A percentile compares a stretch with the other conserved stretches of the same genome.
Evolutionary conservation across 352 stramenopile species (phyloP).

Genomic region (Pythium monospermum): DNA sequence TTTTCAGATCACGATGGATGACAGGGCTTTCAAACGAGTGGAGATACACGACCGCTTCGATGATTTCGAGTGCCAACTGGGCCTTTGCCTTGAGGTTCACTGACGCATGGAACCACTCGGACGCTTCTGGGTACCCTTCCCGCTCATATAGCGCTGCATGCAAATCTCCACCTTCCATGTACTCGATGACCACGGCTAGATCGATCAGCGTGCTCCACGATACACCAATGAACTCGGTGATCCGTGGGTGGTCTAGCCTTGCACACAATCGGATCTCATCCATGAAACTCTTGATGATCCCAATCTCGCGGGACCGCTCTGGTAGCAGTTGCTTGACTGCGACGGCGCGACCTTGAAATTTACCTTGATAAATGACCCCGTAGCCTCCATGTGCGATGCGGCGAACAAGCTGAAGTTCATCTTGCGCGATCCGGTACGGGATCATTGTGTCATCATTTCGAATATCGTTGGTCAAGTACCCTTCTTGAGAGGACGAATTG

Average conservation of each 20-base stretch:
- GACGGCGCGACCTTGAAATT: neutral
- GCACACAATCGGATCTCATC: conserved; percentile 28
- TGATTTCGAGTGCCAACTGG: conserved; percentile 12
- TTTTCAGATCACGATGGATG: conserved; percentile 27
- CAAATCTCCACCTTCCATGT: conserved; percentile 20
- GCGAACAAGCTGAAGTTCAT: neutral
- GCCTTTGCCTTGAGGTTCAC: conserved; percentile 8
- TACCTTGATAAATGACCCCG: conserved; percentile 3
- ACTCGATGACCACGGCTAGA: conserved; percentile 24
- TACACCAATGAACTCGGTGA: conserved; percentile 24
- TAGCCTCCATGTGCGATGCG: conserved; percentile 8
- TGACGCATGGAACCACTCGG: conserved; percentile 3
- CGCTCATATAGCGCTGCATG: conserved; percentile 3
- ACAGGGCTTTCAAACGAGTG: conserved; percentile 23
- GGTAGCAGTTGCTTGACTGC: conserved; percentile 6
- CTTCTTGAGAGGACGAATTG: too few species aligned
- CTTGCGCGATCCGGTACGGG: neutral
- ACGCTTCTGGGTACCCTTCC: neutral
- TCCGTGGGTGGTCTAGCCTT: conserved; percentile 23
- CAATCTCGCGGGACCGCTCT: conserved; percentile 14
- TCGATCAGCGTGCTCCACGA: conserved; percentile 21
- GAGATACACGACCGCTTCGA: conserved; percentile 24
- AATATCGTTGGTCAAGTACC: conserved; percentile 8
- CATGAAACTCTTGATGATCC: conserved; percentile 19
- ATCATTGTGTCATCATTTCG: conserved; percentile 5